Base-by-base conservation (phyloP, 1,139 yeast species). In the Saccharomyces hybrid region DNA sequence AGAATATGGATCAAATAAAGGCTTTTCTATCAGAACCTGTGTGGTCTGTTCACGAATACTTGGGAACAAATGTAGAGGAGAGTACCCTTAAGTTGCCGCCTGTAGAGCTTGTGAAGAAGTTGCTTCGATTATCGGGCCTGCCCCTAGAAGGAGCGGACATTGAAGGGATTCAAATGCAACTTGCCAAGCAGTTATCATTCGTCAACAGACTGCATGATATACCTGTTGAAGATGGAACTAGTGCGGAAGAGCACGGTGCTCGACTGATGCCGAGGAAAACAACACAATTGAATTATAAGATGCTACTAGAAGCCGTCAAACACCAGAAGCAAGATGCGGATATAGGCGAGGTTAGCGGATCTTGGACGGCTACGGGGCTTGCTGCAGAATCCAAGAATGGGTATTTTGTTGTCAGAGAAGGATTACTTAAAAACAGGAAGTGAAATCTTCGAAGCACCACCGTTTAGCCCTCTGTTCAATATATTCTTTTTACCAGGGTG, bases 91-190 rank as follows among this genome's bases (percentile, higher is more conserved):
- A 19, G 29, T 31, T 32, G 11, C 49, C 52, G 2, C 26, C 62
- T 2, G 53, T 53, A 34, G 60, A 57, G 16, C 52, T 54, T 1
- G 59, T 66, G 3, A 49, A 55, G 5, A 70, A 64, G 48, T 55
- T 80, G 59, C 65, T 79, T 42, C 68, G 70, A 54, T 58, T 79
- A 27, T 79, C 83, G 0, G 85, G 84, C 0, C 61, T 81, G 5
- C 69, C 74, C 3, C 54, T 57, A 1, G 70, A 69, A 27, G 51
- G 50, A 16, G 52, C 53, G 1, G 62, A 70, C 27, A 67, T 72
- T 27, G 61, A 64, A 25, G 62, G 60, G 41, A 63, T 77, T 13
- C 66, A 69, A 16, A 53, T 59, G 2, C 72, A 75, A 1, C 68
- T 81, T 56, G 69, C 70, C 50, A 66, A 71, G 16, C 86, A 81